Base-by-base conservation (phyloP, 495 filamentous ascomycete species). In the Rhypophila decipiens region DNA sequence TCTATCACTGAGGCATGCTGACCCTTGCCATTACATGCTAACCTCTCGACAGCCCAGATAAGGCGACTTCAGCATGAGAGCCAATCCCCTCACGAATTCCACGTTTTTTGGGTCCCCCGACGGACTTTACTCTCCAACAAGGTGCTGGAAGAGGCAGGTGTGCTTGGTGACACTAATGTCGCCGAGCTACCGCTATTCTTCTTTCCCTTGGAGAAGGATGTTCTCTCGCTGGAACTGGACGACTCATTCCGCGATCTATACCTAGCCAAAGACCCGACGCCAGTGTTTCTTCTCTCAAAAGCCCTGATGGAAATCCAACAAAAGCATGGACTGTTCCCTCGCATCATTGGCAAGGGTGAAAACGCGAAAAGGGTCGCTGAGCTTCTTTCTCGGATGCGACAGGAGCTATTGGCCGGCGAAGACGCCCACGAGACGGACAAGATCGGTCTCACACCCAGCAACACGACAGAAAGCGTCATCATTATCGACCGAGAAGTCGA, bases 251-350 rank as follows among this genome's bases (percentile, higher is more conserved):
- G 76, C 46, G 90, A 97, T 57, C 67, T 97, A 18, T 95, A 93
- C 62, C 70, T 97, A 51, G 80, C 85, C 35, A 96, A 94, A 73
- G 89, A 97, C 63, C 87, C 90, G 19, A 95, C 90, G 2, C 81
- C 86, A 21, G 83, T 90, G 23, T 96, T 90, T 59, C 76, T 93
- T 19, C 77, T 90, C 43, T 88, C 94, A 37, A 84, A 84, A 60
- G 91, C 94, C n/a, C 73, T 99, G 46, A 97, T 99, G 94, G 82
- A 78, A 19, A 82, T 96, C 44, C 94, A 99, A 63, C 84, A 88
- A 60, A 82, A 83, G 50, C 83, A 96, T 65, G 94, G 94, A 5
- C 82, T 97, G 39, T 97, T 97, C 57, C 93, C 94, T 27, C 81
- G 90, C 7, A 94, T 99, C 55, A 83, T 94, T 35, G 94, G 94